phyloP scores from a whole-genome alignment of 1,284 basidiomycete genomes.

The Apiotrichum mycotoxinovorans region DNA sequence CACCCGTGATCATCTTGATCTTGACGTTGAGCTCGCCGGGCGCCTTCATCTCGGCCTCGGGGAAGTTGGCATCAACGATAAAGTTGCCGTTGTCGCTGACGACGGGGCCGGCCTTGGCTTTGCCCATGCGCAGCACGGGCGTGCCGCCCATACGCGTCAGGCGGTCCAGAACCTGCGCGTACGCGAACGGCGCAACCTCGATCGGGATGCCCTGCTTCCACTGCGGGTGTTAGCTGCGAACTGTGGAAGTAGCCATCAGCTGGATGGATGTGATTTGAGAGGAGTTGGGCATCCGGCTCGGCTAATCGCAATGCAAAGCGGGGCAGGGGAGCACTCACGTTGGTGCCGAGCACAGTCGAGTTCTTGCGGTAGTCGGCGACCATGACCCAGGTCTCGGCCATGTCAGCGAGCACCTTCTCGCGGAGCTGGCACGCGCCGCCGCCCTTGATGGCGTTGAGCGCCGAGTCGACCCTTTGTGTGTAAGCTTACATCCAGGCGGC shows the following conservation, averaged over 20 bases:
- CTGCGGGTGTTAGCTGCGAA: slow-evolving; percentile 50
- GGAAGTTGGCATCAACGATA: slow-evolving; percentile 87
- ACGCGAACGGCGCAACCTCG: slow-evolving; percentile 95
- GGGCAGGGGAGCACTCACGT: no score
- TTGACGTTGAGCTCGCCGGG: slow-evolving; percentile 68
- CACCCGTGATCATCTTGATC: slow-evolving; percentile 89
- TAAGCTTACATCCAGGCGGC: not conserved
- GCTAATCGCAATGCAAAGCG: no score
- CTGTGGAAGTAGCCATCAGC: not conserved
- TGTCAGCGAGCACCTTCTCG: slow-evolving; percentile 96
- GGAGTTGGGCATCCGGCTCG: no score
- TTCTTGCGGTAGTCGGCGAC: slow-evolving; percentile 97
- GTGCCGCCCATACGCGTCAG: slow-evolving; percentile 58
- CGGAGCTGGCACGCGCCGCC: slow-evolving; percentile 95
- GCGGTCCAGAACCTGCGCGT: slow-evolving; percentile 72
- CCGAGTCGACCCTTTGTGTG: slow-evolving; percentile 67
- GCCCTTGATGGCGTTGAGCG: slow-evolving; percentile 94
- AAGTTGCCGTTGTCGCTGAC: slow-evolving; percentile 96
- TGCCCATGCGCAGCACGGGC: slow-evolving; percentile 71
- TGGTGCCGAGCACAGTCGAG: slow-evolving; percentile 73
- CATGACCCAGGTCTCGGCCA: slow-evolving; percentile 88
- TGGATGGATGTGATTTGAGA: not conserved
- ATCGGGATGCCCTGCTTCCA: slow-evolving; percentile 88
- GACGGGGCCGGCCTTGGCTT: slow-evolving; percentile 69
- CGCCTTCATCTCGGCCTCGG: slow-evolving; percentile 63